A percentile compares a stretch with the other conserved stretches of the same genome.
These are phyloP conservation scores for Leccinum broughii DNA, from an alignment of 768 basidiomycete genomes.

Conservation along the genomic window DNA sequence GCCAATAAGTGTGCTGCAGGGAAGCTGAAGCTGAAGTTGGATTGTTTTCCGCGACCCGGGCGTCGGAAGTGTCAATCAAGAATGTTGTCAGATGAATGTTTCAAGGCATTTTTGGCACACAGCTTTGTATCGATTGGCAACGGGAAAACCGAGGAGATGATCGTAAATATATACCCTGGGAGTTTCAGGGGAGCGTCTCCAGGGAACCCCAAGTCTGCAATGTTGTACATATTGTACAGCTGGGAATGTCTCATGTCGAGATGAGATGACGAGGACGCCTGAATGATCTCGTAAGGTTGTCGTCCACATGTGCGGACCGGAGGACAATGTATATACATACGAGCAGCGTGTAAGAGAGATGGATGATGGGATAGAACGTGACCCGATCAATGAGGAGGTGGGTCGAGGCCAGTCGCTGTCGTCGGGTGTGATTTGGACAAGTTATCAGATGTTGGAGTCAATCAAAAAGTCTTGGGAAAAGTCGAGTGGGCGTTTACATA, in stretches of 20 bases:
- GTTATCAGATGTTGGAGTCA: slow-evolving; percentile 3
- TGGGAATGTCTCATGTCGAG: slow-evolving; percentile 3
- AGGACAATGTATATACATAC: background rate
- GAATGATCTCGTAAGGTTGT: background rate
- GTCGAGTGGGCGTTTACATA: slow-evolving; percentile 28
- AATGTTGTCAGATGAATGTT: slow-evolving; percentile 13
- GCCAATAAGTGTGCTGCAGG: background rate
- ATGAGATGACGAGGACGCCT: background rate
- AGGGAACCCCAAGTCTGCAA: background rate
- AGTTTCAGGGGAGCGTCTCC: slow-evolving; percentile 1
- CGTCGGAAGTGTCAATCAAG: slow-evolving; percentile 14
- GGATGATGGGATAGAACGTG: background rate
- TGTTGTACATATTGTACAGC: background rate
- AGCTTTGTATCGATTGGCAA: slow-evolving; percentile 12
- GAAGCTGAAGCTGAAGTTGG: background rate
- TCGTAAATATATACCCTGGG: slow-evolving; percentile 5
- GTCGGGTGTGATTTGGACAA: slow-evolving; percentile 5
- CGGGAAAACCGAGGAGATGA: slow-evolving; percentile 20
- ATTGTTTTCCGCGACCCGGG: slow-evolving; percentile 3
- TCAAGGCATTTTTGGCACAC: slow-evolving; percentile 18
- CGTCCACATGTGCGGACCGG: background rate
- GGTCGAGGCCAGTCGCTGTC: background rate
- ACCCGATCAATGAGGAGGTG: background rate
- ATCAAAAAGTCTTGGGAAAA: slow-evolving; percentile 22
- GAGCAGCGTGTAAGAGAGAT: background rate